Base-by-base conservation (phyloP, 2,329 filamentous ascomycete species). In the Epichloe hybrida region DNA sequence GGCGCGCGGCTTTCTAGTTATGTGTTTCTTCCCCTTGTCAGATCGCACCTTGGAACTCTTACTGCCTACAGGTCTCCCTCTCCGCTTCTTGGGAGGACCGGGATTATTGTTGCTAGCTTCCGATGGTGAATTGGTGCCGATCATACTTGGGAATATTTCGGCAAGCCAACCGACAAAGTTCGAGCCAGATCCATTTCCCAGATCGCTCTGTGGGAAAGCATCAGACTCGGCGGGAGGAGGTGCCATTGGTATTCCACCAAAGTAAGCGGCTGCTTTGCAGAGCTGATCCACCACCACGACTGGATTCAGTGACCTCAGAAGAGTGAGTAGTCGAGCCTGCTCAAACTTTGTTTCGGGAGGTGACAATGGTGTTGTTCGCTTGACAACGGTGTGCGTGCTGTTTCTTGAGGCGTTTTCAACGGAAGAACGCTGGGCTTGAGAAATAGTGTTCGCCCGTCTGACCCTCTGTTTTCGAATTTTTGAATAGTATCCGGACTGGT, bases 231-330 rank as follows among this genome's bases (percentile, higher is more conserved):
- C 69, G n/a, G 77, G 72, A 5, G 74, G 71, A 7, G 75, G 74
- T 4, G 72, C 74, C 31, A 73, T 74, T 38, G 78, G 76, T 44
- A 77, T 72, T 27, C 79, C 78, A 7, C 80, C 80, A 62, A 83
- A 83, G 56, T 79, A 82, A n/a, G 75, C 72, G 50, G 83, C 60
- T 2, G 77, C 80, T 56, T 75, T 81, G 59, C 77, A 82, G 36
- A 84, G 67, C 58, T 81, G 79, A 53, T 83, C 78, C 20, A 82
- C 79, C 0, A 83, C 76, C 3, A 71, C 66, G 8, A 71, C 58
- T 9, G 80, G 79, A 55, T 77, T 71, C 11, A 83, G 64, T 41
- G 70, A 75, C 46, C 75, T 72, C 20, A 84, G 62, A 12, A 83
- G 65, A 5, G 74, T 76, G 44, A 83, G 65, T 2, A 83, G 66